A percentile compares a stretch with the other conserved stretches of the same genome.
These are phyloP conservation scores for Alternaria dauci DNA, from an alignment of 2,329 filamentous ascomycete species.

Conservation along the genomic window DNA sequence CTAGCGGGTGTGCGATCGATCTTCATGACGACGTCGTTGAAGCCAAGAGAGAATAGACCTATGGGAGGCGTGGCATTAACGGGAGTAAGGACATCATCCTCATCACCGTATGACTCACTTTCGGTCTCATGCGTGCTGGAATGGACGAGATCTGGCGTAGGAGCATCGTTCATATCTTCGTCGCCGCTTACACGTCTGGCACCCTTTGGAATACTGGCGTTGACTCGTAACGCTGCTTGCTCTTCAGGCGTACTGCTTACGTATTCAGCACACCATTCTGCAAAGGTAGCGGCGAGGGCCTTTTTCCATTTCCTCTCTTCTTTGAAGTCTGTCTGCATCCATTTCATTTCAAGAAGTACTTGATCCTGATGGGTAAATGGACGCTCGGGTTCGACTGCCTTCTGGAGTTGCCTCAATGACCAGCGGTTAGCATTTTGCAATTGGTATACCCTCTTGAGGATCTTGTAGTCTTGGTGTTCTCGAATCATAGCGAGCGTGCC, in stretches of 20 bases:
- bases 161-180: slow-evolving; percentile 50
- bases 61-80: slow-evolving; percentile 67
- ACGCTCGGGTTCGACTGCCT: slow-evolving; percentile 80
- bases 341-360: slow-evolving; percentile 89
- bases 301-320: slow-evolving; percentile 96
- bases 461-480: slow-evolving; percentile 86
- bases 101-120: slow-evolving; percentile 49
- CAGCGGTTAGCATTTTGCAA: slow-evolving; percentile 91
- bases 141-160: slow-evolving; percentile 51
- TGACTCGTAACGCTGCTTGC: slow-evolving; percentile 73
- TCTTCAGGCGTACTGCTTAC: slow-evolving; percentile 70
- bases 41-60: slow-evolving; percentile 81
- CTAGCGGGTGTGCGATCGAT: slow-evolving; percentile 77
- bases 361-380: slow-evolving; percentile 85
- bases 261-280: slow-evolving; percentile 85
- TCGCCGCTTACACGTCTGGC: slow-evolving; percentile 21
- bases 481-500: slow-evolving; percentile 85
- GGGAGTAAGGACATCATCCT: slow-evolving; percentile 53
- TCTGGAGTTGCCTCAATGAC: slow-evolving; percentile 89
- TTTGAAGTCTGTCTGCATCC: slow-evolving; percentile 96
- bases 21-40: slow-evolving; percentile 82
- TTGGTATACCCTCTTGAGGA: slow-evolving; percentile 86
- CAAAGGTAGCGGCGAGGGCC: slow-evolving; percentile 79
- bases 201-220: slow-evolving; percentile 53
- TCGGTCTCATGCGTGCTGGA: slow-evolving; percentile 51